Evolutionary conservation across 148 eudicot species (phyloP).

Genomic region (Fallopia convolvulus): DNA sequence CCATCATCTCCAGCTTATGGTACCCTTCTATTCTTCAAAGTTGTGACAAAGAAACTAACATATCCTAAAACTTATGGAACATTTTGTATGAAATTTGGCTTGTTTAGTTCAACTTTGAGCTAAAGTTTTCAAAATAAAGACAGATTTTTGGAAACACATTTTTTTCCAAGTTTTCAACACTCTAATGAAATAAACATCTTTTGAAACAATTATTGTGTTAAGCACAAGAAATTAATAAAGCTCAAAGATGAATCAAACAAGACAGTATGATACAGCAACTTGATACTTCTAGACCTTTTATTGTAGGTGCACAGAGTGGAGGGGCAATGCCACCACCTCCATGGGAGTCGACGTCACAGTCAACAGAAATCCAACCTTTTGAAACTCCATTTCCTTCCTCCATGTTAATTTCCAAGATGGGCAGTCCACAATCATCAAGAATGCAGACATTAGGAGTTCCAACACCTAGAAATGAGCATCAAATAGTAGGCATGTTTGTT

Average conservation of each 20-base stretch:
- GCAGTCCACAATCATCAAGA: slow-evolving; percentile 28
- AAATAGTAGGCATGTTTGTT: slow-evolving; percentile 35
- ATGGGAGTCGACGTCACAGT: slow-evolving; percentile 89
- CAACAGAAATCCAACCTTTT: slow-evolving; percentile 32
- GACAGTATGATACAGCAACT: no score
- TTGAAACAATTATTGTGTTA: no score
- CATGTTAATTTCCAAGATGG: slow-evolving; percentile 29
- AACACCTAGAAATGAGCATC: slow-evolving; percentile 40
- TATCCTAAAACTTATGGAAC: no score
- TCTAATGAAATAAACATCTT: no score
- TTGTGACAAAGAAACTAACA: no score
- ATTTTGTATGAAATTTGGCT: no score
- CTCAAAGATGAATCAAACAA: no score
- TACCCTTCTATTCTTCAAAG: slow-evolving; percentile 18
- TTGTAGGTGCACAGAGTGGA: slow-evolving; percentile 42
- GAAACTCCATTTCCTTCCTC: slow-evolving; percentile 35
- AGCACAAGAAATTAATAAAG: no score
- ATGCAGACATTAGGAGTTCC: slow-evolving; percentile 44
- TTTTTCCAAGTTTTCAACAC: no score
- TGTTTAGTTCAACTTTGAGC: no score
- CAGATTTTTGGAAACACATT: no score
- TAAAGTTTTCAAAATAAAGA: no score
- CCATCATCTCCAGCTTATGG: slow-evolving; percentile 59
- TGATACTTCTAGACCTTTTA: neutral
- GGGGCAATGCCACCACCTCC: slow-evolving; percentile 81